Conservation (phyloP, 2,329 filamentous ascomycete genomes). For the Thelonectria blattea region DNA sequence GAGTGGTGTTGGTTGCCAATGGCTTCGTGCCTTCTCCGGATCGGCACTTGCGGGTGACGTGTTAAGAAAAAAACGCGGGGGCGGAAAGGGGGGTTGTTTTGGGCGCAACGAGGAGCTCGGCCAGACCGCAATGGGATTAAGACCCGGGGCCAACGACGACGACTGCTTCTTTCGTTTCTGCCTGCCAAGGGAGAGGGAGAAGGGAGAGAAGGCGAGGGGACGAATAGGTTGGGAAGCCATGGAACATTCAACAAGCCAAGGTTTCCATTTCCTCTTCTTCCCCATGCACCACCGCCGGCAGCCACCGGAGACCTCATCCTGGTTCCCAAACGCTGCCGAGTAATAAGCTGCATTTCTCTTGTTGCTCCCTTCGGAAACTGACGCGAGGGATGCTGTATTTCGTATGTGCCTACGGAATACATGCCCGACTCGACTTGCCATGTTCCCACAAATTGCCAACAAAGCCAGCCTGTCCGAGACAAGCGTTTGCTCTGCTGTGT, state of each 20-base stretch:
- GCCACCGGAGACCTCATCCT: neutral
- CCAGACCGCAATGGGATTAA: neutral
- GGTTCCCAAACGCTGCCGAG: neutral
- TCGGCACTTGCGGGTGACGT: neutral
- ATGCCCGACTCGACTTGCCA: no score
- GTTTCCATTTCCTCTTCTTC: neutral
- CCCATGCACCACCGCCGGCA: neutral
- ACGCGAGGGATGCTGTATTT: neutral
- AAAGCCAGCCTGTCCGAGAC: conserved; percentile 5
- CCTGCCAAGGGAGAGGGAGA: neutral
- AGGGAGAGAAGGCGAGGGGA: neutral
- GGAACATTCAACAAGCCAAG: no score
- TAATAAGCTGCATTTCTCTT: neutral
- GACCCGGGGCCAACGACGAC: neutral
- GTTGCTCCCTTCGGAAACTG: neutral
- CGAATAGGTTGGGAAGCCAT: neutral
- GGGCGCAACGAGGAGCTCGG: neutral
- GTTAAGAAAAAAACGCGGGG: neutral
- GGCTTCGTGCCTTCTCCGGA: neutral
- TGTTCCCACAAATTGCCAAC: neutral
- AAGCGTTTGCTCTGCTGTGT: neutral
- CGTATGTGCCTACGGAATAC: neutral
- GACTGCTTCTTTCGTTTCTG: neutral
- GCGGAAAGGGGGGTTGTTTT: neutral
- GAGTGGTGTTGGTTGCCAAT: neutral